Evolutionary conservation across 148 eudicot genomes (phyloP).

Genomic region (Linanthus parryae): DNA sequence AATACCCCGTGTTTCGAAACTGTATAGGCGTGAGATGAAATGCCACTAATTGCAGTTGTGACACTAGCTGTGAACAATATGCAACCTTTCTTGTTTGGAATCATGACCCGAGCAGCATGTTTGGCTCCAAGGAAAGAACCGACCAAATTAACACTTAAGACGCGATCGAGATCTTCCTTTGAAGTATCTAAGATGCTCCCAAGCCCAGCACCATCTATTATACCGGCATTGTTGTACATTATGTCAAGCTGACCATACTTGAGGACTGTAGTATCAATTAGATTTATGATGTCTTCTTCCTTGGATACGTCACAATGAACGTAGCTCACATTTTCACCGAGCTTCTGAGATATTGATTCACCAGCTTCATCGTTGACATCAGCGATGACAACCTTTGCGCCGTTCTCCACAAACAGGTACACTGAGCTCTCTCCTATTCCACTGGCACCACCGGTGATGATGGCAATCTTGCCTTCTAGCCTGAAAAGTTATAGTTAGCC

Average conservation of each 20-base stretch:
- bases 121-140: constrained; percentile 44
- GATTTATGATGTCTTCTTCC: constrained; percentile 18
- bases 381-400: constrained; percentile 15
- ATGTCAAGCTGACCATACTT: constrained; percentile 33
- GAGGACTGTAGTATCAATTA: constrained; percentile 21
- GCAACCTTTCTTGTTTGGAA: constrained; percentile 30
- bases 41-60: constrained; percentile 19
- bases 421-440: constrained; percentile 13
- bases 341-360: background rate
- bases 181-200: too few species aligned
- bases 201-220: too few species aligned
- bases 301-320: constrained; percentile 12
- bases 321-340: constrained; percentile 6
- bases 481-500: constrained; percentile 4
- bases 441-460: constrained; percentile 11
- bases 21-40: constrained; percentile 31
- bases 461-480: constrained; percentile 15
- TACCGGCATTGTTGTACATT: constrained; percentile 44
- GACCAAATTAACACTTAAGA: constrained; percentile 29
- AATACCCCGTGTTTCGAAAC: constrained; percentile 34
- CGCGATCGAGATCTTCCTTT: constrained; percentile 20
- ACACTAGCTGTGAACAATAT: constrained; percentile 41
- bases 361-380: constrained; percentile 12
- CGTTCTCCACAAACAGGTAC: constrained; percentile 5
- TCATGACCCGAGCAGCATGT: constrained; percentile 46